A percentile compares a stretch with the other conserved stretches of the same genome.
Conservation (phyloP, 1,284 basidiomycete genomes). For the Heterobasidion irregulare region DNA sequence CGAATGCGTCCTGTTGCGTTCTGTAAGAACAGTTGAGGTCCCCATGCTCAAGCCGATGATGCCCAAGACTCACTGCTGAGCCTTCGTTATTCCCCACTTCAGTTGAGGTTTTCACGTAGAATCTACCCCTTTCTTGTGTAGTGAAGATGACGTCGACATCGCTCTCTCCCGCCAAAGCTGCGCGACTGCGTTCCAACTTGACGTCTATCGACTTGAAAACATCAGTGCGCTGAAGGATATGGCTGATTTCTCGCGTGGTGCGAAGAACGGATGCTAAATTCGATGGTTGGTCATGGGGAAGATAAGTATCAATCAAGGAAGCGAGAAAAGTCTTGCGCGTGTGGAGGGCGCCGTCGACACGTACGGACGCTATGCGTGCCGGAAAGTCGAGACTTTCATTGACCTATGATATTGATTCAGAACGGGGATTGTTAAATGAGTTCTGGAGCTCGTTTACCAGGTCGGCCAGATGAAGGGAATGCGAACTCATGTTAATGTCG, state of each 20-base stretch:
- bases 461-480: conserved; percentile 48
- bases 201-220: conserved; percentile 71
- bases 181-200: conserved; percentile 57
- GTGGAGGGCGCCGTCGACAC: conserved; percentile 67
- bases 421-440: not conserved
- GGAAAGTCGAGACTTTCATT: conserved; percentile 7
- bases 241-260: conserved; percentile 58
- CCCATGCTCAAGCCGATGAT: not conserved
- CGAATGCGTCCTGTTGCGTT: conserved; percentile 74
- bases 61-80: conserved; percentile 58
- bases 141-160: conserved; percentile 86
- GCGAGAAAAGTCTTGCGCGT: conserved; percentile 79
- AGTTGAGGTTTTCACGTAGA: conserved; percentile 82
- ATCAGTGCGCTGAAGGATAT: conserved; percentile 61
- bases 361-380: conserved; percentile 60
- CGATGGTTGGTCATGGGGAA: conserved; percentile 20
- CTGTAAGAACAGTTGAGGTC: conserved; percentile 23
- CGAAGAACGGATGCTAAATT: conserved; percentile 58
- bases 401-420: not conserved
- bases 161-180: conserved; percentile 46
- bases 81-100: conserved; percentile 95
- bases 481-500: conserved; percentile 59
- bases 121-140: conserved; percentile 71
- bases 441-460: conserved; percentile 35
- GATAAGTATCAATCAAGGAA: conserved; percentile 67